These are phyloP conservation scores for Fusarium hainanense DNA, from an alignment of 2,329 filamentous ascomycete species.

Conservation along the genomic window DNA sequence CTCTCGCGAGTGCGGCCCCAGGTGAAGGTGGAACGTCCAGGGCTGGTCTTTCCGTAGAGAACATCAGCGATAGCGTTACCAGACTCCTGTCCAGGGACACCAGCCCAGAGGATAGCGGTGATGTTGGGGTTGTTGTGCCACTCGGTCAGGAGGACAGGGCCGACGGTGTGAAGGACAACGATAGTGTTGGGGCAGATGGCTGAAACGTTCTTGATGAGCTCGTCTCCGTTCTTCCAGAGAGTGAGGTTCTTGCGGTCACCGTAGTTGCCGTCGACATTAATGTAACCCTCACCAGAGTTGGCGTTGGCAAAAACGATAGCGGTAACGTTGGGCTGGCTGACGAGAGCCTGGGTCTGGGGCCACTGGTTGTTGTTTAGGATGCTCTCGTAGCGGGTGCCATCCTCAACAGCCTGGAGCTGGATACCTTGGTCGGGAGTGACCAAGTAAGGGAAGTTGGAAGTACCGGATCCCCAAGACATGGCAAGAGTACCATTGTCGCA, in stretches of 20 bases:
- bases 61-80: slow-evolving; percentile 83
- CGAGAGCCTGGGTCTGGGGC: slow-evolving; percentile 69
- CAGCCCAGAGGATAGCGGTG: slow-evolving; percentile 85
- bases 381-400: slow-evolving; percentile 71
- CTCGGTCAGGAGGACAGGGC: slow-evolving; percentile 79
- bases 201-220: slow-evolving; percentile 83
- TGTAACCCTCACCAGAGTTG: slow-evolving; percentile 87
- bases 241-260: slow-evolving; percentile 95
- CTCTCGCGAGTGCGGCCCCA: slow-evolving; percentile 75
- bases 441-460: slow-evolving; percentile 79
- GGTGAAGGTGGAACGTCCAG: slow-evolving; percentile 83
- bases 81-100: slow-evolving; percentile 84
- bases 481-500: slow-evolving; percentile 72
- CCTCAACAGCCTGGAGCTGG: slow-evolving; percentile 68
- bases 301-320: slow-evolving; percentile 92
- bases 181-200: slow-evolving; percentile 87
- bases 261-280: slow-evolving; percentile 81
- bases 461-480: slow-evolving; percentile 84
- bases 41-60: slow-evolving; percentile 85
- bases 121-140: slow-evolving; percentile 82
- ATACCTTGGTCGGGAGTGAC: slow-evolving; percentile 79
- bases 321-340: slow-evolving; percentile 71
- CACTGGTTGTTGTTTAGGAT: slow-evolving; percentile 73
- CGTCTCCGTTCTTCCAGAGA: slow-evolving; percentile 85
- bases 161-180: slow-evolving; percentile 88